Conservation (phyloP, 2,329 filamentous ascomycete species). For the Helminthosporium solani region DNA sequence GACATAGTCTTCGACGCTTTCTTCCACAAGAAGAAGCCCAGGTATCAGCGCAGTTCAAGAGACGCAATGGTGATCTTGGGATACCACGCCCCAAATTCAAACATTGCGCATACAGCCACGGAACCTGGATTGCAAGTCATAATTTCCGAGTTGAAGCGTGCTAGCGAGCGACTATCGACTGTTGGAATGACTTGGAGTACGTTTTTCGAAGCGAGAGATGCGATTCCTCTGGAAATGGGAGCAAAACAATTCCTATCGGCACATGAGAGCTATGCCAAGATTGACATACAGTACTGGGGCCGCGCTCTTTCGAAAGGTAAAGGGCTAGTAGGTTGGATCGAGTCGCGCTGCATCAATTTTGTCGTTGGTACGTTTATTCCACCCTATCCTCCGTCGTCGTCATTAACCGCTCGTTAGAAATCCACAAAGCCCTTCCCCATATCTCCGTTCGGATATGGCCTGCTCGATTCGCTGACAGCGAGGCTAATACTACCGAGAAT, state of each 20-base stretch:
- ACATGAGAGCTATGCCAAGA: constrained; percentile 59
- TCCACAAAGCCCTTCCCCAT: constrained; percentile 54
- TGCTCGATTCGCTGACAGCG: constrained; percentile 52
- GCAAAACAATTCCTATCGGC: constrained; percentile 51
- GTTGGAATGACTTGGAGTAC: constrained; percentile 28
- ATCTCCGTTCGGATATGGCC: constrained; percentile 64
- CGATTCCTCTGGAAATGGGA: background rate
- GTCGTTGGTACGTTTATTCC: constrained; percentile 54
- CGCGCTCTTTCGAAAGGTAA: constrained; percentile 56
- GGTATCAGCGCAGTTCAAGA: constrained; percentile 56
- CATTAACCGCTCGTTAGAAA: constrained; percentile 45
- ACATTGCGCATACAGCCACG: constrained; percentile 59
- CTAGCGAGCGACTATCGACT: constrained; percentile 44
- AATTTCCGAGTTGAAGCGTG: constrained; percentile 53
- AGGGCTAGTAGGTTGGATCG: constrained; percentile 62
- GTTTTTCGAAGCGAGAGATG: constrained; percentile 20
- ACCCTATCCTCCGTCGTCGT: background rate
- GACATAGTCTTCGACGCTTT: constrained; percentile 61
- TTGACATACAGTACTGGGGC: constrained; percentile 68
- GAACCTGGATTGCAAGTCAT: constrained; percentile 55
- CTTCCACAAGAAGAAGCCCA: constrained; percentile 46
- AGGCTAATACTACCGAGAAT: constrained; percentile 18
- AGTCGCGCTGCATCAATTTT: constrained; percentile 60
- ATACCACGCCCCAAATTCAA: constrained; percentile 62
- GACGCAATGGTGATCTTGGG: constrained; percentile 66